Evolutionary conservation across 1,284 basidiomycete species (phyloP), one percentile per base, ranked within the genome.

Genomic region (Leccinum subrobustum): DNA sequence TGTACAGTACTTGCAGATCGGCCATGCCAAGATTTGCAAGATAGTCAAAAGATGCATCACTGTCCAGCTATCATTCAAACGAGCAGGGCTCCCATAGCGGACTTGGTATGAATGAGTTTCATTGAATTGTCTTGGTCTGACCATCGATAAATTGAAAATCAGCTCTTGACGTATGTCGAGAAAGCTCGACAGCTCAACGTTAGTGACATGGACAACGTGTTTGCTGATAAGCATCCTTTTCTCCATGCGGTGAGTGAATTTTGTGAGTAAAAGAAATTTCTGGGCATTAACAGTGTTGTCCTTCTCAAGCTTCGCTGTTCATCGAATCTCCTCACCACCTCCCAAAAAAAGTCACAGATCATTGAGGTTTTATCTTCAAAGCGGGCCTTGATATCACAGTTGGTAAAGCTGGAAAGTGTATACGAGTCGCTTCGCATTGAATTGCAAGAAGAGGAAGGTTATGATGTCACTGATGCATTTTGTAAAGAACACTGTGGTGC

Each of bases 191-290:
- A 20, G 12, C 4, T 54, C 14, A 52, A 58, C n/a, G 16, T 35
- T 37, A n/a, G 23, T 54, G n/a, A 11, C 9, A 27, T 54, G 44
- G 44, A 47, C 44, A 47, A n/a, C 16, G 44, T 8, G 18, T 58
- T 48, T 58, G 42, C 57, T 5, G 8, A 58, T 37, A 31, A 48
- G 31, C 52, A 58, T 14, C 44, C 39, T 5, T 58, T 58, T 48
- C 42, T 53, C 11, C 57, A 48, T 54, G 16, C 37, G 8, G 52
- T 54, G 52, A 27, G 57, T 58, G 25, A 37, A 47, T 8, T 20
- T 20, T 47, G 18, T 47, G 18, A 9, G 9, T 47, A 20, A 9
- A 37, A n/a, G 53, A 52, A 31, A 31, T 31, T 31, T 44, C 14
- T 39, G 29, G 25, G 11, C 31, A 35, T 35, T 58, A 14, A 53